Base-by-base conservation (phyloP, 805 yeast genomes). In the Wickerhamomyces silvicola region DNA sequence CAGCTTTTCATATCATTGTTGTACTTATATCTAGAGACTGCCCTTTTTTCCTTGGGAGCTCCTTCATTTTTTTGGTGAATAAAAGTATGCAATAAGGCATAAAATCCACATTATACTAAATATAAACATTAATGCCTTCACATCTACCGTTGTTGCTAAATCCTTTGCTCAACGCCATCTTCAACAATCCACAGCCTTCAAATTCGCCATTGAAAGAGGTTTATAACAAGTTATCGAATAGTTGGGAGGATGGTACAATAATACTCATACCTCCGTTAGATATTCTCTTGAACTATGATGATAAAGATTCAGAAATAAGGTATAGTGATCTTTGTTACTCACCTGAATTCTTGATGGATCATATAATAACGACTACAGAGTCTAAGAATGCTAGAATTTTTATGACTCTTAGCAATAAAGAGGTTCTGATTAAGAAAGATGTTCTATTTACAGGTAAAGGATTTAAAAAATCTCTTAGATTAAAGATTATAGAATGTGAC, bases 261-360 rank as follows among this genome's bases (percentile, higher is more conserved):
- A 64, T 83, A 10, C 50, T 83, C n/a, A 75, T 80, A 1, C 94
- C 94, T 0, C 72, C 75, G 5, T 58, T 80, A 1, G 49, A 56
- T 18, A 54, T 68, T 3, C 57, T 81, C 9, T 46, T 58, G 28
- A 52, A 63, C 31, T 60, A 54, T 36, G 50, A 47, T 12, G 77
- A 72, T 32, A 33, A 38, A 10, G 63, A 56, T 13, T 36, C 69
- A 0, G 59, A 64, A 8, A 32, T 52, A 2, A 48, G 65, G 3
- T 64, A 75, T 33, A 51, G 48, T 4, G 83, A 78, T 3, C 52
- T 75, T 10, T 78, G 84, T 50, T 69, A 69, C 30, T 65, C 62
- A 24, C 72, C 70, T 21, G 82, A 76, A 17, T 81, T 81, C 50
- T 58, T 81, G 7, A 66, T 67, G 28, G 70, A 82, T 2, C 90